Conservation (phyloP, 108 stramenopile species). For the Nannochloropsis salina region DNA sequence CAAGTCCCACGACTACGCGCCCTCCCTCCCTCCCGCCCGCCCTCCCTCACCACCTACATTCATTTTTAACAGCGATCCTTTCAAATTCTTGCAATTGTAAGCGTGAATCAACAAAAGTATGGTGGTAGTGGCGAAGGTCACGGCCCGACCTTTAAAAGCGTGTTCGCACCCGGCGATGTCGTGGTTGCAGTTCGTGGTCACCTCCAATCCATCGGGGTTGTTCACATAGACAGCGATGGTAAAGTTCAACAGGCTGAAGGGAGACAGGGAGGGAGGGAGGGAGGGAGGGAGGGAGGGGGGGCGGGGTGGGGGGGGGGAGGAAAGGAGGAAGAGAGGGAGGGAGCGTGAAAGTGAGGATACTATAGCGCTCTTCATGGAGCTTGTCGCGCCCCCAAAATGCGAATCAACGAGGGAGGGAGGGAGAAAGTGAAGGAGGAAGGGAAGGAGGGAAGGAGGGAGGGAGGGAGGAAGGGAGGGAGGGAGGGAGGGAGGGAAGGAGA, state of each 20-base stretch:
- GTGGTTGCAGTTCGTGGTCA: background rate
- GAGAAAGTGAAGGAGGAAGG: background rate
- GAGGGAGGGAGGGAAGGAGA: background rate
- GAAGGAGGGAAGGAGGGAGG: background rate
- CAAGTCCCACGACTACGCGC: too few relatives aligned
- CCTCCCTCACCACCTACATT: background rate
- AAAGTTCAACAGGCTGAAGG: background rate
- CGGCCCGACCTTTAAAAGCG: background rate
- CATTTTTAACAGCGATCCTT: background rate
- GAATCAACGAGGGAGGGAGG: background rate
- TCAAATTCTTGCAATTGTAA: background rate
- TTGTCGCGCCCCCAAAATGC: background rate
- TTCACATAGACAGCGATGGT: background rate
- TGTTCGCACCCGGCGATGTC: background rate
- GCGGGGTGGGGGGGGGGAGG: background rate
- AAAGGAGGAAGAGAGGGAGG: background rate
- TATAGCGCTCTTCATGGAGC: background rate
- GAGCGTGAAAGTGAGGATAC: background rate
- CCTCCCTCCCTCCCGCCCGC: background rate
- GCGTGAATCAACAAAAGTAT: background rate
- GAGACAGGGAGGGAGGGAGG: background rate
- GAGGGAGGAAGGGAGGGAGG: background rate
- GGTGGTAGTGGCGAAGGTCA: background rate
- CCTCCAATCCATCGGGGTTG: background rate
- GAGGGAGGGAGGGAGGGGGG: slow-evolving; percentile 24